phyloP scores from a whole-genome alignment of 139 green algal species.

The Yamagishiella unicocca region DNA sequence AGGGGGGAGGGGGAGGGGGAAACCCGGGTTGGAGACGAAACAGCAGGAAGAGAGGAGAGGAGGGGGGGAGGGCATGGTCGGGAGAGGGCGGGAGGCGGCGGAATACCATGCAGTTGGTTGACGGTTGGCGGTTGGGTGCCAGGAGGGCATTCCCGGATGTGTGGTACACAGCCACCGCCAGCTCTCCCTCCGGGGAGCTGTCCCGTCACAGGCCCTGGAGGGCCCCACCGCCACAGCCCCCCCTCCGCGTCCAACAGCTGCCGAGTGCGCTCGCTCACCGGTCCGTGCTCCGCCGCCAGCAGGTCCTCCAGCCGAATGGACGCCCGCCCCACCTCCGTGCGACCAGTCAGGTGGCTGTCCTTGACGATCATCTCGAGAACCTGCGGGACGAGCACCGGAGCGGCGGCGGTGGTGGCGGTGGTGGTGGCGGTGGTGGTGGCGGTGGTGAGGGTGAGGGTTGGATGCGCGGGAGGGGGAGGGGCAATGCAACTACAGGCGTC shows the following conservation, averaged over 20 bases:
- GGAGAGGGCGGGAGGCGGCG: background rate
- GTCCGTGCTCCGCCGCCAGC: conserved; percentile 29
- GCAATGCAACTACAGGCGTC: too few relatives aligned
- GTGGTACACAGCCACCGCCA: background rate
- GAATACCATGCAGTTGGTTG: background rate
- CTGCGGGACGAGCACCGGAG: conserved; percentile 49
- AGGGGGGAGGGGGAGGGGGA: background rate
- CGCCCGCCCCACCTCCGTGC: conserved; percentile 81
- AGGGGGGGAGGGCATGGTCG: background rate
- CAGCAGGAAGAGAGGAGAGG: background rate
- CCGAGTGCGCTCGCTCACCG: background rate
- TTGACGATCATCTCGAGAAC: conserved; percentile 84
- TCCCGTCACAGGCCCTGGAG: background rate
- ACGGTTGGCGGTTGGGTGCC: background rate
- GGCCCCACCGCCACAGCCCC: background rate
- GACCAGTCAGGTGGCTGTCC: conserved; percentile 89
- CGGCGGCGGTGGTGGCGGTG: background rate
- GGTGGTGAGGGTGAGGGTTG: too few relatives aligned
- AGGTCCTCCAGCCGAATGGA: conserved; percentile 65
- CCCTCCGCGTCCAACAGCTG: background rate
- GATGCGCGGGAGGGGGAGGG: too few relatives aligned
- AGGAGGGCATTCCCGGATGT: background rate
- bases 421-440: too few relatives aligned
- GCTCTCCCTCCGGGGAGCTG: too few relatives aligned
- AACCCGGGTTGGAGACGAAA: background rate